phyloP scores from a whole-genome alignment of 2,329 filamentous ascomycete species.

The Fusarium sp. region DNA sequence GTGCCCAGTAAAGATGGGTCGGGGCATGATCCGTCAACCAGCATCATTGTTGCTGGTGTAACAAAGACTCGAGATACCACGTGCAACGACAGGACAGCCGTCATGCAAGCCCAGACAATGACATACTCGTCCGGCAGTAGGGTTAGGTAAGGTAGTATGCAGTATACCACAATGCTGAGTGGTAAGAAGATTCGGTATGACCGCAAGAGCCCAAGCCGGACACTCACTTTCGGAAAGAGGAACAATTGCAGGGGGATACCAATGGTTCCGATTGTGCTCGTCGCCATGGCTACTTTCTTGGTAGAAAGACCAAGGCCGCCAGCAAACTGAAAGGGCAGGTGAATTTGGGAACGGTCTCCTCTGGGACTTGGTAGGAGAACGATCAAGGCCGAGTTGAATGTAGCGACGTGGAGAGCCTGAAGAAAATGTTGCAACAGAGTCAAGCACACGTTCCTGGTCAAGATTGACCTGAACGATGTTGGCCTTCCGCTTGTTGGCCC shows the following conservation, averaged over 20 bases:
- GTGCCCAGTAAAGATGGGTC: neutral
- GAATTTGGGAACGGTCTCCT: neutral
- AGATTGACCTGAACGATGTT: neutral
- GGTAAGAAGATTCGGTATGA: neutral
- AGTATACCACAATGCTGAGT: neutral
- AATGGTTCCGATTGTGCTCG: constrained; percentile 40
- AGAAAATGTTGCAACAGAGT: constrained; percentile 27
- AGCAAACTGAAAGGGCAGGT: constrained; percentile 10
- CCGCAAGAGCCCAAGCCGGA: neutral
- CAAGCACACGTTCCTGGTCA: constrained; percentile 21
- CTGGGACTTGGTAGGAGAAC: constrained; percentile 6
- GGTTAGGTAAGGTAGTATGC: neutral
- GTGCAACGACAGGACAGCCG: neutral
- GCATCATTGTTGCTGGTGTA: neutral
- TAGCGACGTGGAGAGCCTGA: constrained; percentile 18
- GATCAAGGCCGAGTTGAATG: constrained; percentile 42
- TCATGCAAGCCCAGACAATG: neutral
- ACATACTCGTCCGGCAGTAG: neutral
- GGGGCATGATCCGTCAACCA: neutral
- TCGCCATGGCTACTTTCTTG: constrained; percentile 39
- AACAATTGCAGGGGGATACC: constrained; percentile 40
- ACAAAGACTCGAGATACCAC: neutral
- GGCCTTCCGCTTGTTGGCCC: neutral
- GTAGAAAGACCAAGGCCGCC: constrained; percentile 41
- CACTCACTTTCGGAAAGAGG: constrained; percentile 27